Conservation (phyloP, 768 basidiomycete genomes). For the Leccinellum luteum region DNA sequence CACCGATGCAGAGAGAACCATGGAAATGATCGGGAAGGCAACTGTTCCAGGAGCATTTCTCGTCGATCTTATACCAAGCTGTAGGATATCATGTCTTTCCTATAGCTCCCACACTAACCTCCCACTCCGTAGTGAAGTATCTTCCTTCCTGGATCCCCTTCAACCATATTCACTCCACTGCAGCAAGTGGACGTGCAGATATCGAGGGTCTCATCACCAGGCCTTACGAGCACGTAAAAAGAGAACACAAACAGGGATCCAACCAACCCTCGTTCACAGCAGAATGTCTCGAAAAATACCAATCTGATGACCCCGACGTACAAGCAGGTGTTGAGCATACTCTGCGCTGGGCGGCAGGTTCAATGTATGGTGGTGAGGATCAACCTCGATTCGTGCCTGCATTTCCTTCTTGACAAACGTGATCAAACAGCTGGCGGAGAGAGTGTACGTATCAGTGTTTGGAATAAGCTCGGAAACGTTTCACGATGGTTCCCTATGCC, state of each 20-base stretch:
- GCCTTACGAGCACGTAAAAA: constrained; percentile 26
- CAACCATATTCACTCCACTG: constrained; percentile 12
- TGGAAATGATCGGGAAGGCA: constrained; percentile 24
- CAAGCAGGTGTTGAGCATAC: constrained; percentile 7
- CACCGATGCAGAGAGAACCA: constrained; percentile 23
- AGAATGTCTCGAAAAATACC: constrained; percentile 13
- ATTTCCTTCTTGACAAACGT: background rate
- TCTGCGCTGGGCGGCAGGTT: constrained; percentile 16
- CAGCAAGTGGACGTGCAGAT: constrained; percentile 1
- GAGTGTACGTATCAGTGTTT: background rate
- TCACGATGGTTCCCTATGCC: background rate
- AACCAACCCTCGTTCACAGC: constrained; percentile 17
- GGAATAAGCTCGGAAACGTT: background rate
- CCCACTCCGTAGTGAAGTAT: constrained; percentile 21
- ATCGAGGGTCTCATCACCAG: constrained; percentile 10
- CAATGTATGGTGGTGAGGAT: constrained; percentile 19
- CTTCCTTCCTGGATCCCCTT: constrained; percentile 27
- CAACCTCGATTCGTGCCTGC: background rate
- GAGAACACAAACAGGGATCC: constrained; percentile 7
- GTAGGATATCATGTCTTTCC: constrained; percentile 10
- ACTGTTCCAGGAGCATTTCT: constrained; percentile 30
- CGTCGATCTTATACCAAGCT: constrained; percentile 26
- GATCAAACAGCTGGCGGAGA: constrained; percentile 5
- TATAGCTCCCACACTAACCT: background rate
- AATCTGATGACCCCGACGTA: constrained; percentile 1